phyloP scores from a whole-genome alignment of 1,284 basidiomycete species.

The Ceratobasidium sp. region DNA sequence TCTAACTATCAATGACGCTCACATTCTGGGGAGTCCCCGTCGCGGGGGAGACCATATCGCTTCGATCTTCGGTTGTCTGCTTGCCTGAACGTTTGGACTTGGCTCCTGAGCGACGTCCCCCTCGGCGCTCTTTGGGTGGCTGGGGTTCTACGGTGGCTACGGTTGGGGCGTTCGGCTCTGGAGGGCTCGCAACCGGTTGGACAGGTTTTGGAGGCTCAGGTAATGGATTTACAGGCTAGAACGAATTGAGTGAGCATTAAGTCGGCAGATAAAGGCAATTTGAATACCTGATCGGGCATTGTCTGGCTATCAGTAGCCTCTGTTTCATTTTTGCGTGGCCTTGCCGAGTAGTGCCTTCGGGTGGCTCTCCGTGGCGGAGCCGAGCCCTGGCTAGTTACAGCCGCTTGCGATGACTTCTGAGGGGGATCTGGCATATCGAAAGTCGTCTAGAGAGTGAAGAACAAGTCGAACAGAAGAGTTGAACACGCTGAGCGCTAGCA shows the following conservation, averaged over 20 bases:
- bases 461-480: background rate
- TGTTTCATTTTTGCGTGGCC: too few relatives aligned
- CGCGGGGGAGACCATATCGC: too few relatives aligned
- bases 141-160: background rate
- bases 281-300: background rate
- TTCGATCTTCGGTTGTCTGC: background rate
- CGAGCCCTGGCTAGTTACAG: too few relatives aligned
- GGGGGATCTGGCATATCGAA: slow-evolving; percentile 8
- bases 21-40: background rate
- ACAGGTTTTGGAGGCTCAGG: background rate
- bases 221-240: background rate
- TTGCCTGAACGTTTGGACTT: background rate
- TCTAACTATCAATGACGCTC: background rate
- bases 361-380: too few relatives aligned
- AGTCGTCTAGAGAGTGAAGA: background rate
- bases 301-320: background rate
- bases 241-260: background rate
- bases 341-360: too few relatives aligned
- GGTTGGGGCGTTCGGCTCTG: background rate
- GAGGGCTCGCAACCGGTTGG: background rate
- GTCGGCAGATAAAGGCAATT: background rate
- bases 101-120: background rate
- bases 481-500: background rate
- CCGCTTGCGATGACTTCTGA: background rate
- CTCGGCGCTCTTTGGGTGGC: background rate